Conservation (phyloP, 1,139 yeast genomes). For the Tardiomyces depauwii region DNA sequence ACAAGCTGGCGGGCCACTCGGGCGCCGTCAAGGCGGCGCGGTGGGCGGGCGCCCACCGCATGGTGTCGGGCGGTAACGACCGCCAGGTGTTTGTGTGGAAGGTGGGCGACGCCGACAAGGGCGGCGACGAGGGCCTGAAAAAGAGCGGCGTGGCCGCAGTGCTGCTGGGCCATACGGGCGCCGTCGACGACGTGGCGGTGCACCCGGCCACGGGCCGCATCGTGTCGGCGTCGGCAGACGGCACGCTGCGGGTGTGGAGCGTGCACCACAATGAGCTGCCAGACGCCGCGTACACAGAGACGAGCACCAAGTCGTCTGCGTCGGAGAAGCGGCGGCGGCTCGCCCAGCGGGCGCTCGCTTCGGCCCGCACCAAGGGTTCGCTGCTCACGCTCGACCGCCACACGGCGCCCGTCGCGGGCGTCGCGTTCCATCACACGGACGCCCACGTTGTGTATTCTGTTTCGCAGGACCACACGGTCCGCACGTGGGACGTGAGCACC, state of each 20-base stretch:
- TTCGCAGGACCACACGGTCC: slow-evolving; percentile 88
- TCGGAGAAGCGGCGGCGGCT: slow-evolving; percentile 82
- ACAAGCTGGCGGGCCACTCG: slow-evolving; percentile 78
- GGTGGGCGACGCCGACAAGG: slow-evolving; percentile 34
- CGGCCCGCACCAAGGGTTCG: slow-evolving; percentile 73
- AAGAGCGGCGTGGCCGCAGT: slow-evolving; percentile 73
- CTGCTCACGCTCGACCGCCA: slow-evolving; percentile 71
- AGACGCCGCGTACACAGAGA: slow-evolving; percentile 45
- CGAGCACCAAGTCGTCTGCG: slow-evolving; percentile 43
- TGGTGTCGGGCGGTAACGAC: slow-evolving; percentile 83
- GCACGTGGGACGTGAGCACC: slow-evolving; percentile 93
- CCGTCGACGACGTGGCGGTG: slow-evolving; percentile 70
- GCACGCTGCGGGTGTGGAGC: slow-evolving; percentile 80
- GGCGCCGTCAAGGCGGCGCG: slow-evolving; percentile 75
- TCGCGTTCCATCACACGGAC: slow-evolving; percentile 62
- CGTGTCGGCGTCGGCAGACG: slow-evolving; percentile 77
- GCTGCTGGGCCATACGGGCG: slow-evolving; percentile 80
- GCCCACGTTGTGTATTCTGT: slow-evolving; percentile 76
- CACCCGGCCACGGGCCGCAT: slow-evolving; percentile 42
- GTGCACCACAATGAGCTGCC: slow-evolving; percentile 77
- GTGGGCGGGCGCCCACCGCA: slow-evolving; percentile 45
- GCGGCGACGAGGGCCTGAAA: slow-evolving; percentile 26
- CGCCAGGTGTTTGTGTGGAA: slow-evolving; percentile 86
- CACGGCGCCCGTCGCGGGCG: slow-evolving; percentile 76
- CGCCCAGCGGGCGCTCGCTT: slow-evolving; percentile 59